Conservation (phyloP, 352 stramenopile species). For the Blastocystis sp. region DNA sequence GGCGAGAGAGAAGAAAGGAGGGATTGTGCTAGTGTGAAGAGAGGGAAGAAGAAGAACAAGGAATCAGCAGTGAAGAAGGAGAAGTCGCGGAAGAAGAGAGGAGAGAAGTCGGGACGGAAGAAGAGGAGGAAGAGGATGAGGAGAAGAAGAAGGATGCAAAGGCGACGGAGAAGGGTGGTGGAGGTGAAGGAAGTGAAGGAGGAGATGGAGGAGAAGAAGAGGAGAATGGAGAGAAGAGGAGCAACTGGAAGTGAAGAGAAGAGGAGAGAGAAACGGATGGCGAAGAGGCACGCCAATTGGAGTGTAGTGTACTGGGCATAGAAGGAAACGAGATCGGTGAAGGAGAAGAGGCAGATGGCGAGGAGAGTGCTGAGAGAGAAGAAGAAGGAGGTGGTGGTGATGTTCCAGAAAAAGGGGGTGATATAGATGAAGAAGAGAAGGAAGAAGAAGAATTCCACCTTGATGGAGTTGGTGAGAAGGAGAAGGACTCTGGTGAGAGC, state of each 20-base stretch:
- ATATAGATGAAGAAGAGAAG: background rate
- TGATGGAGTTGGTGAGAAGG: constrained; percentile 43
- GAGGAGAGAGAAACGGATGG: background rate
- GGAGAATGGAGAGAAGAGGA: background rate
- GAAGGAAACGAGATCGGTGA: constrained; percentile 9
- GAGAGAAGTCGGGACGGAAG: constrained; percentile 14
- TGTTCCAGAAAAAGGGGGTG: background rate
- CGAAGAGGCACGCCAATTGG: background rate
- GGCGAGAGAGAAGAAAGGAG: background rate
- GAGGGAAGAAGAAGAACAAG: background rate
- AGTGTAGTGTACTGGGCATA: background rate
- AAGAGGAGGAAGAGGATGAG: constrained; percentile 6
- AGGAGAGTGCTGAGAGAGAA: constrained; percentile 9
- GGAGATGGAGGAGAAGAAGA: constrained; percentile 26
- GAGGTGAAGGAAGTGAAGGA: background rate
- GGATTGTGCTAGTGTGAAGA: background rate
- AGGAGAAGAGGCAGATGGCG: constrained; percentile 8
- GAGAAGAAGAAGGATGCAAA: constrained; percentile 27
- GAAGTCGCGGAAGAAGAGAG: background rate
- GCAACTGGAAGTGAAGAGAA: background rate
- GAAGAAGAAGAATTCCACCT: background rate
- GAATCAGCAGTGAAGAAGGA: background rate
- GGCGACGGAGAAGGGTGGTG: constrained; percentile 21
- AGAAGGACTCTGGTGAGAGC: constrained; percentile 16
- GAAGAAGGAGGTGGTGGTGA: background rate